Percentiles rank a stretch among this genome's conserved stretches.
phyloP scores from a whole-genome alignment of 2,329 filamentous ascomycete species.

The Talaromyces sp. region DNA sequence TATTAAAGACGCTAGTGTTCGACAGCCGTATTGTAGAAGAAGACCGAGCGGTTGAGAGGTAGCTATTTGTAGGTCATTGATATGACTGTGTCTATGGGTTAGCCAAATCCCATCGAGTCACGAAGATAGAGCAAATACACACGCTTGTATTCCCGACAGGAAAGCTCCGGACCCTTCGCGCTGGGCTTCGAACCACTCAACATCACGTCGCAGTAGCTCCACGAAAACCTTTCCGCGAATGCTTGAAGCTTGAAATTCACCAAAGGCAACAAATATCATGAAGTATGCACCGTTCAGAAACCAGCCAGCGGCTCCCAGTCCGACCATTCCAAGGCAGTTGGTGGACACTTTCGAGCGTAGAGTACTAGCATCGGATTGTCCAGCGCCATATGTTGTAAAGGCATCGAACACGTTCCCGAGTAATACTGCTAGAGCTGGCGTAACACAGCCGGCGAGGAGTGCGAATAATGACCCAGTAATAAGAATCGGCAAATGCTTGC shows the following conservation, averaged over 20 bases:
- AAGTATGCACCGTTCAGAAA: slow-evolving; percentile 68
- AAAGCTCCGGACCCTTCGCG: slow-evolving; percentile 72
- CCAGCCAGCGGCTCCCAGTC: slow-evolving; percentile 68
- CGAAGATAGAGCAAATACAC: background rate
- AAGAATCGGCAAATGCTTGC: slow-evolving; percentile 60
- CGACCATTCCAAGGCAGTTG: slow-evolving; percentile 65
- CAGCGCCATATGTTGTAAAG: slow-evolving; percentile 67
- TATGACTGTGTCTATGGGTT: slow-evolving; percentile 60
- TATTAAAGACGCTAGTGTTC: slow-evolving; percentile 65
- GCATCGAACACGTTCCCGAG: slow-evolving; percentile 75
- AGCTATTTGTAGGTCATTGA: slow-evolving; percentile 77
- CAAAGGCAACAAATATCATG: slow-evolving; percentile 72
- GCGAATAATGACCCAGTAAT: slow-evolving; percentile 59
- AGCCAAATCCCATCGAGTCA: background rate
- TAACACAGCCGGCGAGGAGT: slow-evolving; percentile 61
- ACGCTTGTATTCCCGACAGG: slow-evolving; percentile 74
- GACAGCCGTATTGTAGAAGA: slow-evolving; percentile 65
- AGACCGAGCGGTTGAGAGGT: slow-evolving; percentile 79
- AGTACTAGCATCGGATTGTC: slow-evolving; percentile 50
- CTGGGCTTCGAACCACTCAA: slow-evolving; percentile 79
- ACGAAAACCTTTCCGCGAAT: slow-evolving; percentile 68
- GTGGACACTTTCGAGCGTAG: slow-evolving; percentile 60
- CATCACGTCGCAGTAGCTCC: slow-evolving; percentile 70
- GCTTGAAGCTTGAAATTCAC: slow-evolving; percentile 74
- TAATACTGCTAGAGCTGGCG: slow-evolving; percentile 68